Conservation (phyloP, 176 grass and related monocot species). For the Elaeis guineensis region DNA sequence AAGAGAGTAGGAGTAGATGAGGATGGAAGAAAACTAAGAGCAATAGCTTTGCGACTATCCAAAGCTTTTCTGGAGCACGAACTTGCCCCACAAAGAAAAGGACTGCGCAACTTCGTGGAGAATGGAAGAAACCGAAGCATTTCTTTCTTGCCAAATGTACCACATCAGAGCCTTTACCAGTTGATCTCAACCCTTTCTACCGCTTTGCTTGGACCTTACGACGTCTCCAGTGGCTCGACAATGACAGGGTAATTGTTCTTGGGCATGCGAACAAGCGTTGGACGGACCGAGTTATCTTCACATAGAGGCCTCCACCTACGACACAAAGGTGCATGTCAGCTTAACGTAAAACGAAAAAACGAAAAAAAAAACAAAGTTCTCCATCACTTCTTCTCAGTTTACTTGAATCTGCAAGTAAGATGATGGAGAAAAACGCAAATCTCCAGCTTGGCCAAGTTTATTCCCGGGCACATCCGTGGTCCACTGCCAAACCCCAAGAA, state of each 20-base stretch:
- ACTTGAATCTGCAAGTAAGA: slow-evolving; percentile 47
- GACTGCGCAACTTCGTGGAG: no score
- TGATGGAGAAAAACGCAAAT: slow-evolving; percentile 55
- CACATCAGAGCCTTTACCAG: no score
- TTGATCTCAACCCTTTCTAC: no score
- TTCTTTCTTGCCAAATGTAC: no score
- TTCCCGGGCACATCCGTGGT: slow-evolving; percentile 52
- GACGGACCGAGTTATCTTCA: slow-evolving; percentile 32
- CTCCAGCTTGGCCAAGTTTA: slow-evolving; percentile 56
- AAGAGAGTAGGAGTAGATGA: no score
- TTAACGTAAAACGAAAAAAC: no score
- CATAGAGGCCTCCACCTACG: slow-evolving; percentile 41
- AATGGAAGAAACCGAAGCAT: no score
- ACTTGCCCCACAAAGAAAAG: no score
- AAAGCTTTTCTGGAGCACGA: no score
- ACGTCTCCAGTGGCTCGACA: slow-evolving; percentile 8
- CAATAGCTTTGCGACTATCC: no score
- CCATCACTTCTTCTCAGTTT: background rate
- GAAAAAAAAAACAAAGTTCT: background rate
- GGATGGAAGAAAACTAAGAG: no score
- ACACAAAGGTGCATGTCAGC: background rate
- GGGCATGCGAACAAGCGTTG: slow-evolving; percentile 53
- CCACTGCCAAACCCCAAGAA: slow-evolving; percentile 61
- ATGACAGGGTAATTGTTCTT: slow-evolving; percentile 54
- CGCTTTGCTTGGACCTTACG: no score